Conservation (phyloP, 495 filamentous ascomycete species). For the Neurospora cerealis region DNA sequence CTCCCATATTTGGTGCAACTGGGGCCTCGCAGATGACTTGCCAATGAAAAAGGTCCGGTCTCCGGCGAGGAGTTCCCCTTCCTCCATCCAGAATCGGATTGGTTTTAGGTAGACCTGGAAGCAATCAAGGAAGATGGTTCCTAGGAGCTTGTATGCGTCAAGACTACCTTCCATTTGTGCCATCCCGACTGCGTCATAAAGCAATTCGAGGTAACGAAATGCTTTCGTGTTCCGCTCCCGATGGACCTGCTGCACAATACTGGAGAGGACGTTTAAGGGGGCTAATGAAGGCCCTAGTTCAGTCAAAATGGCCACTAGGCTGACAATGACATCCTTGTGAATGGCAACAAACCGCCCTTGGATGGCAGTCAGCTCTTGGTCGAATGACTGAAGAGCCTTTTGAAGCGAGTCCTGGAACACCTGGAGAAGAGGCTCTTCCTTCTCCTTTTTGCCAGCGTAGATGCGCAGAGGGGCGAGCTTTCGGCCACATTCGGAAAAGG, state of each 20-base stretch:
- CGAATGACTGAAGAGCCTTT: slow-evolving; percentile 33
- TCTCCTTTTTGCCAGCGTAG: slow-evolving; percentile 14
- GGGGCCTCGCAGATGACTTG: slow-evolving; percentile 43
- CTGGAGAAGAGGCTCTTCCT: slow-evolving; percentile 38
- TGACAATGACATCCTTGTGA: slow-evolving; percentile 37
- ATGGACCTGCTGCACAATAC: slow-evolving; percentile 32
- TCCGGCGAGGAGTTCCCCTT: slow-evolving; percentile 52
- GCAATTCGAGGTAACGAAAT: slow-evolving; percentile 58
- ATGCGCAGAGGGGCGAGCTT: slow-evolving; percentile 28
- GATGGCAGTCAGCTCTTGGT: slow-evolving; percentile 31
- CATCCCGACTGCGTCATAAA: slow-evolving; percentile 58
- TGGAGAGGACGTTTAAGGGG: slow-evolving; percentile 46
- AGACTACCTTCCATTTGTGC: slow-evolving; percentile 60
- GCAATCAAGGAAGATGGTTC: slow-evolving; percentile 67
- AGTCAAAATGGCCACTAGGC: slow-evolving; percentile 50
- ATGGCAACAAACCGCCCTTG: slow-evolving; percentile 35
- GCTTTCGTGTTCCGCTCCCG: slow-evolving; percentile 30
- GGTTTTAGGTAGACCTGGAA: slow-evolving; percentile 75
- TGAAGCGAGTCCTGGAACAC: slow-evolving; percentile 36
- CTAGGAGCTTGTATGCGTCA: slow-evolving; percentile 48
- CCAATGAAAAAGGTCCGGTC: slow-evolving; percentile 69
- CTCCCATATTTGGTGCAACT: slow-evolving; percentile 62
- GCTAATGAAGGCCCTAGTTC: slow-evolving; percentile 44
- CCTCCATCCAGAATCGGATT: slow-evolving; percentile 76
- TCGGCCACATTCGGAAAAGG: slow-evolving; percentile 30